Evolutionary conservation across 441 rosid genomes (phyloP), one percentile per base, ranked within the genome.

Genomic region (Corymbia calophylla): DNA sequence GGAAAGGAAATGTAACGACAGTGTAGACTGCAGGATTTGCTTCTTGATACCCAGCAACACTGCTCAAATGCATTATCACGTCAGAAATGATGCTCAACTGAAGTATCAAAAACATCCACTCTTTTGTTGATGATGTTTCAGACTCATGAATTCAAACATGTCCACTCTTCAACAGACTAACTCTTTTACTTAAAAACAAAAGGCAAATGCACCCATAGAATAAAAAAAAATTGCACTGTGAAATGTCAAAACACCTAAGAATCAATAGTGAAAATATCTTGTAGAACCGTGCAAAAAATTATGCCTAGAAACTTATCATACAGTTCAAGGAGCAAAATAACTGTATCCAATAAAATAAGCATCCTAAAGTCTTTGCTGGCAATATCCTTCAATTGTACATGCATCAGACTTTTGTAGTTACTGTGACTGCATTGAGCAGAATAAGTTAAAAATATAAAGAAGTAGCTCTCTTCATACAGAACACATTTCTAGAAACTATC

Each of bases 1-100:
- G 97, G 94, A 98, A 98, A 32, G 99, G 99, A 92, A 97, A 98
- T 54, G 99, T 98, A 90, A 98, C 90, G 48, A 94, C 94, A 54
- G 98, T 91, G 91, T 97, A 98, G 32, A 98, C 99, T 62, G 99
- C 96, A 90, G 99, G 99, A 94, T 98, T 98, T 91, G 97, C 97
- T 93, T 98, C 99, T 92, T 95, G 96, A 94, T 98, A 98, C 94
- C 96, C 94, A 88, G 98, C 99, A 93, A 98, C 96, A 90, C 99
- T 98, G 98, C 91, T 90, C 91, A 92, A 92, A 88, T 60, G 84
- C 54, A 25, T 87, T 87, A 25, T 44, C 84, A 23, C 53, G 9
- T 77, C 84, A 77, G 84, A 44, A 23, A 44, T 23, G 51, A 73
- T 4, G 6, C 15, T 73, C n/a, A 12, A 21, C 84, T 21, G 5